Base-by-base conservation (phyloP, 306 rosid species). In the Bauhinia variegata region DNA sequence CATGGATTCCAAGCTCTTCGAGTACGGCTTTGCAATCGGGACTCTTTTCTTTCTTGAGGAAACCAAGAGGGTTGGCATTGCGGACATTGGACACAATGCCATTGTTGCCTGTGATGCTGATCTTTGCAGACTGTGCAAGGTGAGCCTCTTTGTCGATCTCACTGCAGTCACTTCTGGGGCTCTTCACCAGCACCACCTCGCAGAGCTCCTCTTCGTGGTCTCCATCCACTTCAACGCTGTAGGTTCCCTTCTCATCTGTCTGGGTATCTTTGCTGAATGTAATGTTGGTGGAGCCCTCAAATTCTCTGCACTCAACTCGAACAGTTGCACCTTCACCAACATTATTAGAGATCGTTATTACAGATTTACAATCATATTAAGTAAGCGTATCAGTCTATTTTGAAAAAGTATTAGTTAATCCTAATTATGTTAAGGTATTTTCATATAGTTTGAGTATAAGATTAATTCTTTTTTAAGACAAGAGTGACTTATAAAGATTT, bases 161-260 rank as follows among this genome's bases (percentile, higher is more conserved):
- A 0, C 64, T 2, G 58, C 98, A 92, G 0, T 81, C 91, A 0
- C 30, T 0, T 4, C 78, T 44, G 8, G 77, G 64, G 57, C 98
- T 92, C 41, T 75, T 72, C 31, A 78, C 47, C 0, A 92, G 68
- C 0, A 5, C 1, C 14, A 92, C 83, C 56, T 79, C 63, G 46
- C 98, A 92, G 0, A 56, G 10, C 34, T 92, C 98, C 10, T 89
- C 93, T 48, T 83, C 93, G 5, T 83, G 96, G 51, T 92, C 96
- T 36, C 91, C 92, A 0, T 81, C 82, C 31, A 87, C 85, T 5
- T 67, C 70, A 10, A 86, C 15, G 4, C 1, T 36, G 84, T 92
- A 92, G 0, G 7, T 1, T 7, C 98, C 96, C 0, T 0, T 0
- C 0, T 28, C 64, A 31, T 83, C 83, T 0, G 98, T 92, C 15